Conservation (phyloP, 192 early-diverging fungal species). For the Backusella parvicylindrica region DNA sequence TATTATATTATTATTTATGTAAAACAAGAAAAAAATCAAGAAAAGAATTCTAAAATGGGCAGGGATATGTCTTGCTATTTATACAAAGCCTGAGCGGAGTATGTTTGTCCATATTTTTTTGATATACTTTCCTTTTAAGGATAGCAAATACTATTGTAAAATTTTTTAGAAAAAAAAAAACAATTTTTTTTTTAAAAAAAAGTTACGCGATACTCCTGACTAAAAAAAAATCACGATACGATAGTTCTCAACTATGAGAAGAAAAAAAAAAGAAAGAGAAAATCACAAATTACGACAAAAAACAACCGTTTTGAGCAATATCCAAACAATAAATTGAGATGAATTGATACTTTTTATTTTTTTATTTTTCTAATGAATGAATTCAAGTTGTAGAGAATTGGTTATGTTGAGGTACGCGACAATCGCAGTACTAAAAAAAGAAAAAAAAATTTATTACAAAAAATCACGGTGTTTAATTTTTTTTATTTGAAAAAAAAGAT, state of each 20-base stretch:
- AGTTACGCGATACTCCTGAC: not conserved
- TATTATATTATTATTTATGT: not conserved
- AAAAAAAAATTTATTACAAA: not conserved
- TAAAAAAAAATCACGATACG: not conserved
- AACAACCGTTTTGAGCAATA: not conserved
- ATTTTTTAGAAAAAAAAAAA: not conserved
- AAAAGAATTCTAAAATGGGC: slow-evolving; percentile 9
- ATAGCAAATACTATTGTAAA: not conserved
- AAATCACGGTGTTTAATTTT: not conserved
- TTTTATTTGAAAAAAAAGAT: not conserved
- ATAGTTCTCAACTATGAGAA: not conserved
- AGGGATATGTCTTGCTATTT: not conserved
- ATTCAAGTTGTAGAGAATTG: not conserved
- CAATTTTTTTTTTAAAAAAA: not conserved
- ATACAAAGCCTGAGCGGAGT: not conserved
- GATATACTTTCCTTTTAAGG: not conserved
- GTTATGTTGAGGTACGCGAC: not conserved
- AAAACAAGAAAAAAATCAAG: slow-evolving; percentile 2
- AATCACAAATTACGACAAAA: too few species aligned
- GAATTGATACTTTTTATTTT: too few species aligned
- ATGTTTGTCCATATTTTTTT: not conserved
- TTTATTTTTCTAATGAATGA: not conserved
- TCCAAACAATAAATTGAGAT: not conserved
- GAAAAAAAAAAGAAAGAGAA: not conserved
- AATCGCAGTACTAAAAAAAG: slow-evolving; percentile 1